These are phyloP conservation scores for Candolleomyces efflorescens DNA, from an alignment of 768 basidiomycete species.

Conservation along the genomic window DNA sequence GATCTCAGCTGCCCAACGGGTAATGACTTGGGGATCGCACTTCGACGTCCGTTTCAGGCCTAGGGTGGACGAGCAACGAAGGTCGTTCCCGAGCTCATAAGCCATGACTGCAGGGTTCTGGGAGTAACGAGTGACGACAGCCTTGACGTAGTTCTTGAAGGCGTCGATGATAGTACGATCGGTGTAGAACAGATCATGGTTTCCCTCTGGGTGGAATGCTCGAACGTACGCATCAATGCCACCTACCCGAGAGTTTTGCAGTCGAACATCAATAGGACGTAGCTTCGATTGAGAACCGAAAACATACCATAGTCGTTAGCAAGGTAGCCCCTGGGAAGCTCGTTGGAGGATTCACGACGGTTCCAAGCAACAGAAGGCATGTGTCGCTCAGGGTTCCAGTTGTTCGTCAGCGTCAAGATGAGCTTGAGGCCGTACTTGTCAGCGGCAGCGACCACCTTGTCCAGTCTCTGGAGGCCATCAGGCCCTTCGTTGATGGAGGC, in stretches of 20 bases:
- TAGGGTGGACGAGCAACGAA: too few species aligned
- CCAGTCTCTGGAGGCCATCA: slow-evolving; percentile 17
- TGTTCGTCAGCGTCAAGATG: slow-evolving; percentile 17
- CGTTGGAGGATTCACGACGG: slow-evolving; percentile 8
- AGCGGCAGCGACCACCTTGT: slow-evolving; percentile 13
- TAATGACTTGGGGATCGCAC: slow-evolving; percentile 24
- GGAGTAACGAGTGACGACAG: too few species aligned
- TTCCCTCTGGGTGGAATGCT: slow-evolving; percentile 20
- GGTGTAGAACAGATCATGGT: slow-evolving; percentile 37
- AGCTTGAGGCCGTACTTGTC: slow-evolving; percentile 17
- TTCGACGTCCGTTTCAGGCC: slow-evolving; percentile 9
- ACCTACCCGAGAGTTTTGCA: slow-evolving; percentile 22
- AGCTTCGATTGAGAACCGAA: not conserved
- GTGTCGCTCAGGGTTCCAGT: slow-evolving; percentile 19
- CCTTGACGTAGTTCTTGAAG: slow-evolving; percentile 30
- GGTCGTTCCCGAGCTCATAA: too few species aligned
- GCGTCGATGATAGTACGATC: slow-evolving; percentile 23
- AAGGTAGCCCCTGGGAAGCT: slow-evolving; percentile 23
- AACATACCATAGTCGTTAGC: slow-evolving; percentile 24
- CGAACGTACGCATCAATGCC: slow-evolving; percentile 36
- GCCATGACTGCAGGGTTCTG: too few species aligned
- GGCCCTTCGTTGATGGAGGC: slow-evolving; percentile 15
- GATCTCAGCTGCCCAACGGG: slow-evolving; percentile 25
- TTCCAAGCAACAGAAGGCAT: slow-evolving; percentile 9
- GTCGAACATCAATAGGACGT: not conserved